Base-by-base conservation (phyloP, 331 rosid genomes). In the Erythrophleum ivorense region DNA sequence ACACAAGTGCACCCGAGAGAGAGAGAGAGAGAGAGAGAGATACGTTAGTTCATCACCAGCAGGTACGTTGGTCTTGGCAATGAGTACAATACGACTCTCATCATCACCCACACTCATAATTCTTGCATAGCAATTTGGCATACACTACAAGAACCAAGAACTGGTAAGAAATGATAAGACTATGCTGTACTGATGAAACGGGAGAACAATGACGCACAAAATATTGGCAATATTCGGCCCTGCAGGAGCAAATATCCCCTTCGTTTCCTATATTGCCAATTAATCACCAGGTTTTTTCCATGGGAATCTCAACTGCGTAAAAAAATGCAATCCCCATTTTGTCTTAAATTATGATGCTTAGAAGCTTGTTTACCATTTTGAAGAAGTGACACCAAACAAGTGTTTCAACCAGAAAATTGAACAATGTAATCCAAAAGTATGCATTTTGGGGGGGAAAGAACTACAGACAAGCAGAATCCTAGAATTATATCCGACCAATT, bases 101-200 rank as follows among this genome's bases (percentile, higher is more conserved):
- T 96, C 98, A 15, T 88, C 95, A 38, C 99, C 99, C 64, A 96
- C 99, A 77, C 99, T 92, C 99, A 96, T 96, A 87, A 96, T 96
- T 86, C 99, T 94, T 69, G 99, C 99, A 59, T 96, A 96, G 91
- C 99, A 94, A 90, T 96, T 96, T 75, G 97, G 99, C 97, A 92
- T 89, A 71, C 99, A 96, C 99, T 96, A 78, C 66, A 77, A 38
- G 68, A 67, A 67, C 64, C 67, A 73, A 82, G 55, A 82, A 60
- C 4, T 2, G 49, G 80, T 82, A 31, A 84, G 84, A 69, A 68
- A 46, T 6, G 7, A 54, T 14, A 72, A 12, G 21, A 50, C 36
- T 49, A 80, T 18, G 21, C 67, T 33, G 31, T 71, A 53, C 48
- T 9, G 48, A 19, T 16, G 63, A 41, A 50, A 48, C 19, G 0